Conservation (phyloP, 371 early-diverging fungal genomes). For the Blastocladiella emersonii region DNA sequence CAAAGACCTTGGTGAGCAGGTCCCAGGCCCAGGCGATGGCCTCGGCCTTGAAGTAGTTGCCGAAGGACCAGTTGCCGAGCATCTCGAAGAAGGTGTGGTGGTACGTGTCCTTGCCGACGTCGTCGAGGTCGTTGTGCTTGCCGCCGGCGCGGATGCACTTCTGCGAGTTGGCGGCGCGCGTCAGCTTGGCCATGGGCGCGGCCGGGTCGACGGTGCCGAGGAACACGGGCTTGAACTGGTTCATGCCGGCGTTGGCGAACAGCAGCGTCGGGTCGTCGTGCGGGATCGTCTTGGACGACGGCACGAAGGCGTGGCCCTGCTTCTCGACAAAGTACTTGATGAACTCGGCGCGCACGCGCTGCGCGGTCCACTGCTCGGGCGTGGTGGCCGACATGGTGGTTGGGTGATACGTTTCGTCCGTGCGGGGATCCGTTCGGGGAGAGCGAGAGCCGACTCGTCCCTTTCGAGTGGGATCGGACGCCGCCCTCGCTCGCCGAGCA, state of each 20-base stretch:
- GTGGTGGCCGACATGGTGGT: not conserved
- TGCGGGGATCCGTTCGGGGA: too few relatives aligned
- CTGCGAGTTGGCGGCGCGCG: slow-evolving; percentile 91
- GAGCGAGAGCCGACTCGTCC: too few relatives aligned
- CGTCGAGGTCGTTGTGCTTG: slow-evolving; percentile 99
- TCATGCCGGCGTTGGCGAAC: slow-evolving; percentile 99
- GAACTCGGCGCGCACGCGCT: slow-evolving; percentile 77
- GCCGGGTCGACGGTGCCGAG: slow-evolving; percentile 88
- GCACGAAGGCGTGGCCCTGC: slow-evolving; percentile 66
- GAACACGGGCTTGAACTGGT: slow-evolving; percentile 99
- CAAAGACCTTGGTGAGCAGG: slow-evolving; percentile 81
- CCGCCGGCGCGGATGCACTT: slow-evolving; percentile 99
- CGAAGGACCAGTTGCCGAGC: slow-evolving; percentile 99
- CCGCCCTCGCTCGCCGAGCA: too few relatives aligned
- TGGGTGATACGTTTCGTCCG: too few relatives aligned
- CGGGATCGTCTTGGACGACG: slow-evolving; percentile 90
- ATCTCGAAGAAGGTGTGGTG: slow-evolving; percentile 99
- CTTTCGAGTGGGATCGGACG: too few relatives aligned
- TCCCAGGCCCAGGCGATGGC: slow-evolving; percentile 91
- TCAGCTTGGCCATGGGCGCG: slow-evolving; percentile 76
- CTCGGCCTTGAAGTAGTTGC: slow-evolving; percentile 98
- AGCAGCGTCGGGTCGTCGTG: slow-evolving; percentile 95
- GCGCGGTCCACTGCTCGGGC: slow-evolving; percentile 52
- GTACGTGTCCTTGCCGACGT: slow-evolving; percentile 99
- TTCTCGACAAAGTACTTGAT: slow-evolving; percentile 72